Conservation (phyloP, 495 filamentous ascomycete species). For the Collariella sp. region DNA sequence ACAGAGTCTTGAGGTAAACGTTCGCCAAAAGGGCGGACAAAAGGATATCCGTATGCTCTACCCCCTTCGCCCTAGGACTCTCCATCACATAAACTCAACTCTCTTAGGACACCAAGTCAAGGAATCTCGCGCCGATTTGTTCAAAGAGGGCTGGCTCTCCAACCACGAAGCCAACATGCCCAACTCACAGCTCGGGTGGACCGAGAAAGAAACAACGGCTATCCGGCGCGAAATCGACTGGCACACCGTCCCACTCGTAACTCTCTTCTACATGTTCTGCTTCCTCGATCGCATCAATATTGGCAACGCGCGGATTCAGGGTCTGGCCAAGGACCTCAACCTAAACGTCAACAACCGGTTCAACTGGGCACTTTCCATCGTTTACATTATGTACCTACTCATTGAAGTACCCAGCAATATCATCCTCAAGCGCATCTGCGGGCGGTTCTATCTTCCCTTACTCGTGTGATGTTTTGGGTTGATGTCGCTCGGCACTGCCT, state of each 20-base stretch:
- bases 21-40: too few species aligned
- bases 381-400: slow-evolving; percentile 60
- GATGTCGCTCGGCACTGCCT: slow-evolving; percentile 38
- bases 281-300: slow-evolving; percentile 50
- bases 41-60: too few species aligned
- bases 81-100: too few species aligned
- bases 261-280: slow-evolving; percentile 45
- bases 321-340: slow-evolving; percentile 45
- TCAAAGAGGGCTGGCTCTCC: slow-evolving; percentile 17
- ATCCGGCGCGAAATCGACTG: slow-evolving; percentile 46
- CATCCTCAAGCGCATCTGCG: slow-evolving; percentile 50
- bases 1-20: background rate
- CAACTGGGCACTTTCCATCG: slow-evolving; percentile 51
- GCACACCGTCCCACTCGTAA: slow-evolving; percentile 45
- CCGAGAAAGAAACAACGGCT: slow-evolving; percentile 40
- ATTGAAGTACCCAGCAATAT: slow-evolving; percentile 61
- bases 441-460: slow-evolving; percentile 55
- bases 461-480: slow-evolving; percentile 44
- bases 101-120: slow-evolving; percentile 7
- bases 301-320: slow-evolving; percentile 56
- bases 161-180: slow-evolving; percentile 13
- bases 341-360: slow-evolving; percentile 42
- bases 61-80: too few species aligned
- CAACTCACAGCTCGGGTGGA: slow-evolving; percentile 33
- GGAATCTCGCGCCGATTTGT: slow-evolving; percentile 5